Evolutionary conservation across 2,329 filamentous ascomycete species (phyloP).

Genomic region (Phialemonium atrogriseum): DNA sequence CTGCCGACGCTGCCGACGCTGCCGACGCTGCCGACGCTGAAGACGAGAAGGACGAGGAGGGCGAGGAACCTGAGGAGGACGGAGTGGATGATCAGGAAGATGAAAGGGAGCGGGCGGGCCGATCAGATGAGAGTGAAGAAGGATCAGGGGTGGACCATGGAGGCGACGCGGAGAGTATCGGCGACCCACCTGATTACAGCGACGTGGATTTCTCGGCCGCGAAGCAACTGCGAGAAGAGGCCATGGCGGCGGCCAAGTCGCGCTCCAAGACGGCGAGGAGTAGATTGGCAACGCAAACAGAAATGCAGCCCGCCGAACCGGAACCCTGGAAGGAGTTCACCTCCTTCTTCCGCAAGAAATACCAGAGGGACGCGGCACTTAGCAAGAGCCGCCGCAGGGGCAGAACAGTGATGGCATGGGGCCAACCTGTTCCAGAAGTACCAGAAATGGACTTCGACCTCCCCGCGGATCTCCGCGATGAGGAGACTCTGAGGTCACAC

Average conservation of each 20-base stretch:
- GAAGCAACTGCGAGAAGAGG: slow-evolving; percentile 68
- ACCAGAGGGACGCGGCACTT: slow-evolving; percentile 74
- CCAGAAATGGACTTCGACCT: slow-evolving; percentile 65
- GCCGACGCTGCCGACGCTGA: slow-evolving; percentile 12
- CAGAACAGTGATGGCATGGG: slow-evolving; percentile 70
- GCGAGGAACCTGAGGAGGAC: slow-evolving; percentile 16
- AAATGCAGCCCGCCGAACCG: slow-evolving; percentile 20
- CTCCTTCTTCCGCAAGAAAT: slow-evolving; percentile 79
- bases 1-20: slow-evolving; percentile 10
- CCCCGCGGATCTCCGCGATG: slow-evolving; percentile 54
- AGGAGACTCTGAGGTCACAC: slow-evolving; percentile 46
- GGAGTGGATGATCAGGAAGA: slow-evolving; percentile 24
- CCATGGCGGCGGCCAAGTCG: slow-evolving; percentile 42
- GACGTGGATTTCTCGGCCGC: slow-evolving; percentile 65
- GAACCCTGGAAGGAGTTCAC: slow-evolving; percentile 55
- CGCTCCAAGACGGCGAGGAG: slow-evolving; percentile 22
- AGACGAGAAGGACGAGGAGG: slow-evolving; percentile 26
- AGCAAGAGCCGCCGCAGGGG: slow-evolving; percentile 61
- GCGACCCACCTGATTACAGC: slow-evolving; percentile 54
- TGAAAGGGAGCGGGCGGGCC: slow-evolving; percentile 14
- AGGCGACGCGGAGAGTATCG: slow-evolving; percentile 24
- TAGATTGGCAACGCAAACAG: slow-evolving; percentile 15
- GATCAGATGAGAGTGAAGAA: slow-evolving; percentile 10
- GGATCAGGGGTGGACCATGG: slow-evolving; percentile 13
- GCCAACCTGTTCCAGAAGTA: slow-evolving; percentile 68